These are phyloP conservation scores for Xerocomellus dryophilus DNA, from an alignment of 768 basidiomycete species.

Conservation along the genomic window DNA sequence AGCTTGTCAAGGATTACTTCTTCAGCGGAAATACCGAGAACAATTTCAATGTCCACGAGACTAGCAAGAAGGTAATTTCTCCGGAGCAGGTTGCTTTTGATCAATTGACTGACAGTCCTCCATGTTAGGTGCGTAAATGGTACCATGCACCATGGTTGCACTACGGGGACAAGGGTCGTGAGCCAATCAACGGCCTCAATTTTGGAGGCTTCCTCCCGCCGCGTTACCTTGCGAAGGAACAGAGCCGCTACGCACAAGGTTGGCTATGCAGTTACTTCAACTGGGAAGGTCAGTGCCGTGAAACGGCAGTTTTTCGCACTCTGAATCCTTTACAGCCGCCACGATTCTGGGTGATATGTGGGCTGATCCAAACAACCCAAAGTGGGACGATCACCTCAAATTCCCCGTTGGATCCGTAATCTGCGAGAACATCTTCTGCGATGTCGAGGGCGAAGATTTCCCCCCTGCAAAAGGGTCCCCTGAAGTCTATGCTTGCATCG, in stretches of 20 bases:
- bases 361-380: not conserved
- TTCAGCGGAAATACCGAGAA: not conserved
- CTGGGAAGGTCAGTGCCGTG: not conserved
- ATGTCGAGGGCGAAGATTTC: not conserved
- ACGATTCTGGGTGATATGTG: constrained; percentile 3
- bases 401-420: constrained; percentile 1
- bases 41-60: not conserved
- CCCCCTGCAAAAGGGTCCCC: not conserved
- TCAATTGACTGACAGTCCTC: not conserved
- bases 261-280: constrained; percentile 6
- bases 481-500: not conserved
- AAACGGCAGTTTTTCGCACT: not conserved
- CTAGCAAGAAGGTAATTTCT: not conserved
- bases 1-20: not conserved
- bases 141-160: constrained; percentile 1
- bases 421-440: constrained; percentile 4
- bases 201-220: not conserved
- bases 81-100: not conserved
- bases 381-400: not conserved
- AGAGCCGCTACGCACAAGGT: not conserved
- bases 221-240: not conserved
- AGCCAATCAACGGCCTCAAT: not conserved
- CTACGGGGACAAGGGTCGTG: not conserved
- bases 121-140: not conserved
- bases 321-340: not conserved